Evolutionary conservation across 2,329 filamentous ascomycete species (phyloP), one percentile per base, ranked within the genome.

Genomic region (Penicillium sp.): DNA sequence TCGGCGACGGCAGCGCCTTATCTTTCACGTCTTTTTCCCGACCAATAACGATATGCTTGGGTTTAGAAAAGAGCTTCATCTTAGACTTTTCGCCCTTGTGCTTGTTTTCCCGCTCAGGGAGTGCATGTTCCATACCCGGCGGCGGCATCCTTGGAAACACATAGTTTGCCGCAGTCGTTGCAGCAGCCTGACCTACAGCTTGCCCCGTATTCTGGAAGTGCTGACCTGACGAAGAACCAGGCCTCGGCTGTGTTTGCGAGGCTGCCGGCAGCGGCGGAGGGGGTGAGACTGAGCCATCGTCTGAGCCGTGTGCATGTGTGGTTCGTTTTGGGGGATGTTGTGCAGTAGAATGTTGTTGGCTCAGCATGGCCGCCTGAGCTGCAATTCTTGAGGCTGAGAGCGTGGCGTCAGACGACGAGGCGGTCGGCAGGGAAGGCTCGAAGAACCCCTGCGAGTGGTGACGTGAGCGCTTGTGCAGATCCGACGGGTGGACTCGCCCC

Each of bases 31-130:
- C 84, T 67, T 85, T 87, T 49, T 88, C 84, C 64, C 85, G 84
- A n/a, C 84, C 85, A 17, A 88, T 83, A 5, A 82, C 84, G 66
- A 89, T 88, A 65, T 84, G 85, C 75, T 89, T 89, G 2, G 87
- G 87, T 70, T 89, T 89, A 5, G 85, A 87, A 71, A 90, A 90
- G 5, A 90, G 79, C 74, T 90, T 90, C 84, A 88, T 89, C 77
- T 89, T 89, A 44, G 85, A 86, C 70, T 86, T 86, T 68, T 87
- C 84, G 61, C 84, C 84, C 62, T 84, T 81, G 45, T 77, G 78
- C 70, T 88, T 88, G 56, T 79, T 74, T 61, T 81, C 78, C 47
- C 73, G 75, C 59, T 79, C 76, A 30, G 70, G 65, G 5, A 69
- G 67, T 23, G 70, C 64, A 7, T 50, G 55, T 21, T 76, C 74